A percentile compares a stretch with the other conserved stretches of the same genome.
phyloP scores from a whole-genome alignment of 805 yeast species.

The Grigorovia humatica region DNA sequence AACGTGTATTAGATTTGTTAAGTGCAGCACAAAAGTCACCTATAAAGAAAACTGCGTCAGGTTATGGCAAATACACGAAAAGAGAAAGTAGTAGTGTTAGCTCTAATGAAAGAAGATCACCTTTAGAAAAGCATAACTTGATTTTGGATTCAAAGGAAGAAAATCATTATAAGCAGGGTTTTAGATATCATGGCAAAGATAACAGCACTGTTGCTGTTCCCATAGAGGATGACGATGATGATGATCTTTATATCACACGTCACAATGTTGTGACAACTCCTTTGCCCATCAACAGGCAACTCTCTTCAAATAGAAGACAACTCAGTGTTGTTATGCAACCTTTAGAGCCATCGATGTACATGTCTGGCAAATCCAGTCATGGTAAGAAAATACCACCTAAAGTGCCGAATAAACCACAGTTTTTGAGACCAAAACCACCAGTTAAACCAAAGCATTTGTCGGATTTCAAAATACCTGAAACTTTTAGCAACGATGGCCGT shows the following conservation, averaged over 20 bases:
- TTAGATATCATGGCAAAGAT: no score
- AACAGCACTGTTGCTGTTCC: no score
- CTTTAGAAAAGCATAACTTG: not conserved
- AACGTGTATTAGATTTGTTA: constrained; percentile 43
- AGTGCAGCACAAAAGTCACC: constrained; percentile 17
- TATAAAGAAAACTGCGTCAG: constrained; percentile 51
- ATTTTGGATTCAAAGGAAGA: not conserved
- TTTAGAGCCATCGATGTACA: not conserved
- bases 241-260: not conserved
- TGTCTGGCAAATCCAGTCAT: constrained; percentile 5
- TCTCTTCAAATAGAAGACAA: not conserved
- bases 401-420: constrained; percentile 17
- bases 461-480: not conserved
- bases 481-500: not conserved
- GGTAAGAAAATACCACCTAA: constrained; percentile 38
- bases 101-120: not conserved
- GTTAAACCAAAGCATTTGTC: constrained; percentile 38
- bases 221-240: not conserved
- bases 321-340: constrained; percentile 4
- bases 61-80: constrained; percentile 71
- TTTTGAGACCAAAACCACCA: constrained; percentile 12
- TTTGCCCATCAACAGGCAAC: not conserved
- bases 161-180: no score
- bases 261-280: not conserved
- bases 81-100: not conserved